Base-by-base conservation (phyloP, 2,329 filamentous ascomycete species). In the Diaporthe sp. region DNA sequence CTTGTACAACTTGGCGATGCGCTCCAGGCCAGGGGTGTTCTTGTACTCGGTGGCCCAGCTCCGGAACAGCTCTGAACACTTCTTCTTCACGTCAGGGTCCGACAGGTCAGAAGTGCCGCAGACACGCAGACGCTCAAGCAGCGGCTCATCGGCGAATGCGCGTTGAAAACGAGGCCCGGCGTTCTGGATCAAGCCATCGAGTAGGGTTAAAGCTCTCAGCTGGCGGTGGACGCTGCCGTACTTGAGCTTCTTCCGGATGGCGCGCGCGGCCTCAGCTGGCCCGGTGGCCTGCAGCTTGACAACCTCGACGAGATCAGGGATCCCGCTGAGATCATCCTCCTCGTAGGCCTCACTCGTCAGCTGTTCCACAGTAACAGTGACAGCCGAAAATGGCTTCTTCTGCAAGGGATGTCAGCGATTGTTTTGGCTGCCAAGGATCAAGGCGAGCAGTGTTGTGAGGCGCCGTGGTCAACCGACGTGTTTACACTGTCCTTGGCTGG, bases 161-260 rank as follows among this genome's bases (percentile, higher is more conserved):
- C 94, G 92, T 84, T 98, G 94, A 82, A 98, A 98, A 17, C 93
- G 91, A 17, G 93, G 89, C 1, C 96, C 96, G 3, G 95, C 96
- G 86, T 99, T 99, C 82, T 98, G 95, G 76, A 99, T 97, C 53
- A 99, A 89, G 57, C 94, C 96, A 82, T 99, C 97, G 2, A 99
- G 90, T 68, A 99, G 93, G 15, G 94, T 93, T 31, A 99, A 90
- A 49, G 97, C 94, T 76, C 97, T 92, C 46, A 98, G 89, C 84
- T 99, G 97, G 68, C 95, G 93, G 84, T 98, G 96, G n/a, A 94
- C 89, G 81, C 92, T 98, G 80, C 97, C 97, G 85, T 99, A 98
- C 87, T 99, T 99, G 89, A 99, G 91, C 88, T 98, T 98, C 90
- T 99, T 99, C 76, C 97, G 92, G 80, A 99, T 91, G 65, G 97